Evolutionary conservation across 78 protist genomes (phyloP).

Genomic region (Carpediemonas membranifera): DNA sequence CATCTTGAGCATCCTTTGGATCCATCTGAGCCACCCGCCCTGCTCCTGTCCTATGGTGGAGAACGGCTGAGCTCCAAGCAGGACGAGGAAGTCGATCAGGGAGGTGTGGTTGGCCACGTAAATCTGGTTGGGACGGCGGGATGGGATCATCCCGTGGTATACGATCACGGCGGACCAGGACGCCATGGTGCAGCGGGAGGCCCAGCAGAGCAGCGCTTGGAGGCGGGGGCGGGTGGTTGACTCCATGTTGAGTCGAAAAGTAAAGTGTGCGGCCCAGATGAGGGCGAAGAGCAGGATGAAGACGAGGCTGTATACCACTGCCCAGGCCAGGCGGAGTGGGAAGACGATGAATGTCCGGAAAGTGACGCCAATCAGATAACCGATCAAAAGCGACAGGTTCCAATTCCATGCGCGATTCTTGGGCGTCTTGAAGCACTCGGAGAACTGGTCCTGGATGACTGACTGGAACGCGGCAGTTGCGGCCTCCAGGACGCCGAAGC

Average conservation of each 20-base stretch:
- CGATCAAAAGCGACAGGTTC: conserved; percentile 52
- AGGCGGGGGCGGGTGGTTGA: not conserved
- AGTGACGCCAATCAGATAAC: no score
- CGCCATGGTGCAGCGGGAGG: no score
- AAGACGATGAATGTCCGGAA: no score
- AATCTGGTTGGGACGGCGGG: no score
- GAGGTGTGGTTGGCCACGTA: conserved; percentile 22
- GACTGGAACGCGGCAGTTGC: no score
- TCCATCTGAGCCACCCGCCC: conserved; percentile 37
- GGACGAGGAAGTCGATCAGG: conserved; percentile 20
- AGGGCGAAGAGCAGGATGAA: no score
- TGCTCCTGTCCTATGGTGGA: conserved; percentile 64
- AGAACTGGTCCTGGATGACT: conserved; percentile 55
- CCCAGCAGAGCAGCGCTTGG: conserved; percentile 28
- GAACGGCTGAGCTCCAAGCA: conserved; percentile 31
- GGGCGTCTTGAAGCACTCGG: conserved; percentile 39
- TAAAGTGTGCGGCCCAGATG: no score
- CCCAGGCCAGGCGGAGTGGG: no score
- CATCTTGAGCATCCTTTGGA: conserved; percentile 53
- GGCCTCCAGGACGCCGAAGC: no score
- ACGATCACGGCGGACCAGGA: conserved; percentile 50
- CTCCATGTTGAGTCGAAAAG: no score
- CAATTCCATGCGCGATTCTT: conserved; percentile 51
- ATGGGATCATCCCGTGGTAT: conserved; percentile 33
- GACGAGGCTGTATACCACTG: no score